Base-by-base conservation (phyloP, 192 early-diverging fungal species). In the Helicostylum pulchrum region DNA sequence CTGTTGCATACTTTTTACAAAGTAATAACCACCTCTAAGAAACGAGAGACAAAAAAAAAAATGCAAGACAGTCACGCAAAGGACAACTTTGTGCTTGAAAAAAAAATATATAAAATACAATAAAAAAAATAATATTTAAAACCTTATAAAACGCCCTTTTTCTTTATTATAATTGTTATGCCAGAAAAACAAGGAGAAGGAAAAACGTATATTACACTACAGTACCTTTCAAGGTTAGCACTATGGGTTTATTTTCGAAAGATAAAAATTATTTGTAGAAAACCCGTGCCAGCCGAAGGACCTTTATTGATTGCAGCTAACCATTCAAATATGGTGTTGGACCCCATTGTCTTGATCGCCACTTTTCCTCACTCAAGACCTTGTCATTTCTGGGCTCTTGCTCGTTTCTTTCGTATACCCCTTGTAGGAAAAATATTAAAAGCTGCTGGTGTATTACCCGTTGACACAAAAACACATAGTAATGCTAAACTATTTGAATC, bases 301-400 rank as follows among this genome's bases (percentile, higher is more conserved):
- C 78, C 78, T 1, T 7, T 80, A 50, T 63, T 80, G 19, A 69
- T 66, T 10, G 68, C 68, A 11, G 74, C 65, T 44, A 76, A 67
- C 53, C 74, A 72, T 39, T 59, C 61, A 17, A 82, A 82, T 56
- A 82, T 82, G 81, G 69, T 80, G 4, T 65, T 83, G 12, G 81
- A 83, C 62, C 76, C 78, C 11, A 74, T 66, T 20, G 61, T 83
- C 4, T 14, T 83, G 7, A 73, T 73, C n/a, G 65, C 53, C 19
- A 75, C 76, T 53, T 68, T 80, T 55, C 81, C 81, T 23, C 74
- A 83, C 54, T 36, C 60, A n/a, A 55, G 81, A 20, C 68, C 71
- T 26, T 64, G 72, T 46, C 81, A 83, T 53, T 78, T 83, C 26
- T 83, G 81, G 81, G 81, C 81, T 15, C 63, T 78, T 19, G 67